Base-by-base conservation (phyloP, 768 basidiomycete genomes). In the Gymnopilus dilepis region DNA sequence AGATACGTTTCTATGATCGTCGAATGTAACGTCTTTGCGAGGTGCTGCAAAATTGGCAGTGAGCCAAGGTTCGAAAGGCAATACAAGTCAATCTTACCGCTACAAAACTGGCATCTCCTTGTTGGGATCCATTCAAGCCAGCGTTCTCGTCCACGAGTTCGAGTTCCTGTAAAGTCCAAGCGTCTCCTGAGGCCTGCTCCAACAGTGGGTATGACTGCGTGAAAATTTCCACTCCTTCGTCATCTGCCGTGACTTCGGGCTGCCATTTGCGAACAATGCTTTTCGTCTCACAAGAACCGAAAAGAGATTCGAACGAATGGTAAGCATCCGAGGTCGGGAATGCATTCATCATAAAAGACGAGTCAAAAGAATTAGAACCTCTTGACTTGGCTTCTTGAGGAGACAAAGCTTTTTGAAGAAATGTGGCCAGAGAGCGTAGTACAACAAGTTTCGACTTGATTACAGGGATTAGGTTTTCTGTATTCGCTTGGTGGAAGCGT, bases 1-100 rank as follows among this genome's bases (percentile, higher is more conserved):
- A 99, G 84, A 74, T 94, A 93, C 1, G 91, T 88, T 21, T 94
- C 88, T 2, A 94, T 77, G 11, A 98, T 78, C 9, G 88, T 88
- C 3, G 94, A 82, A 67, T 95, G 86, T n/a, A 99, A 74, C 13
- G 88, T 84, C 55, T 83, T 82, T 59, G 90, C 86, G 26, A 97
- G 78, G 72, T 83, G 84, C 91, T 92, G 40, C 33, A 6, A 31
- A 42, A 13, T 52, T 15, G 22, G 9, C 12, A 11, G 17, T 41
- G 19, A 56, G n/a, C 12, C 6, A 31, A 9, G 48, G 52, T 24
- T 21, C 26, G 5, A 5, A 42, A 9, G 26, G 13, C 50, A 64
- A 8, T 13, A 38, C 24, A 26, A 45, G 40, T 26, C 22, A 17
- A 3, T 54, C 69, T 33, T 54, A 72, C 71, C 54, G 67, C 63